Percentiles rank a stretch among this genome's conserved stretches.
Conservation (phyloP, 2,329 filamentous ascomycete species). For the Raffaelea ambrosiae region DNA sequence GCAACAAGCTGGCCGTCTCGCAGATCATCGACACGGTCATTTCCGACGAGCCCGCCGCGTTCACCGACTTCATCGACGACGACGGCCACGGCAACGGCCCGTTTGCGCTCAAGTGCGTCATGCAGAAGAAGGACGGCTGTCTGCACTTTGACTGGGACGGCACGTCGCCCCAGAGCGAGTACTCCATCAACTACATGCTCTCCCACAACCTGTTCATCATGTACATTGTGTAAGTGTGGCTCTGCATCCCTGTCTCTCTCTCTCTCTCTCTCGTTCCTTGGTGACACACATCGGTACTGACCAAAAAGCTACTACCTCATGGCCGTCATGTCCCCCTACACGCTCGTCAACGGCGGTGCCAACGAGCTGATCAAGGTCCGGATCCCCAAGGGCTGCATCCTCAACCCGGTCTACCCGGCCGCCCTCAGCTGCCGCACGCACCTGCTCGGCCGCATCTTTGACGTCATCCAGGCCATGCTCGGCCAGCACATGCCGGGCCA, state of each 20-base stretch:
- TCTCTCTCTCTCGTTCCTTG: no score
- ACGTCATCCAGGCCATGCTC: constrained; percentile 40
- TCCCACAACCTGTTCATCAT: constrained; percentile 42
- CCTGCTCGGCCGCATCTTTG: constrained; percentile 36
- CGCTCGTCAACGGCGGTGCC: constrained; percentile 41
- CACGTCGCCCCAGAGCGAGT: constrained; percentile 35
- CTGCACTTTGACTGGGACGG: constrained; percentile 39
- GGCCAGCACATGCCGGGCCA: constrained; percentile 36
- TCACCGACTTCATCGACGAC: constrained; percentile 6
- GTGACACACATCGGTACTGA: no score
- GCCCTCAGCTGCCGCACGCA: constrained; percentile 38
- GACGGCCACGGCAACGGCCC: constrained; percentile 3
- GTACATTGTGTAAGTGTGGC: no score
- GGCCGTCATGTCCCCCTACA: constrained; percentile 37
- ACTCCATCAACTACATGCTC: constrained; percentile 39
- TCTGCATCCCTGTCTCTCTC: no score
- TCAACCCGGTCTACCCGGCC: constrained; percentile 36
- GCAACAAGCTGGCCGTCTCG: constrained; percentile 33
- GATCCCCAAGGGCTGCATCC: constrained; percentile 34
- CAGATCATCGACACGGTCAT: constrained; percentile 37
- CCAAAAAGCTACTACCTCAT: constrained; percentile 37
- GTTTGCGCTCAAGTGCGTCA: constrained; percentile 25
- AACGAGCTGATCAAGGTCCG: constrained; percentile 38
- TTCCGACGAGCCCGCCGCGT: constrained; percentile 26
- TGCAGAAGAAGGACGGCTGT: constrained; percentile 32